Conservation (phyloP, 2,329 filamentous ascomycete species). For the Aureobasidium sp. region DNA sequence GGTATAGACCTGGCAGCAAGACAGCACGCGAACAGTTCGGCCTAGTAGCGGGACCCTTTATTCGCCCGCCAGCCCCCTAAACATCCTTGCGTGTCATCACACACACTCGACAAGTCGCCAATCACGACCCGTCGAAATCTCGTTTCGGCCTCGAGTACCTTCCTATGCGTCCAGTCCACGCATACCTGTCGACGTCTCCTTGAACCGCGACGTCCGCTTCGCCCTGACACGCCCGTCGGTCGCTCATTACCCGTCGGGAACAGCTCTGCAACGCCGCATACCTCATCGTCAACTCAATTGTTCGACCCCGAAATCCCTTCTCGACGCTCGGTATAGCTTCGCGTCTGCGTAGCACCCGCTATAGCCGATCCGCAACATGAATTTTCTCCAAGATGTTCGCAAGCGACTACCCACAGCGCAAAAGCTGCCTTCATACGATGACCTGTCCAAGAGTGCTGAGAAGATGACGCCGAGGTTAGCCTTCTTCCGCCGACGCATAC, state of each 20-base stretch:
- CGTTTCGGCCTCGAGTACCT: conserved; percentile 3
- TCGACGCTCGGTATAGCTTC: not conserved
- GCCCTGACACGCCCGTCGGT: not conserved
- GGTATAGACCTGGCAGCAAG: not conserved
- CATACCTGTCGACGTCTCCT: not conserved
- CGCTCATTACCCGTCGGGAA: not conserved
- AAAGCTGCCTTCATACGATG: conserved; percentile 36
- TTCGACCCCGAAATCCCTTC: not conserved
- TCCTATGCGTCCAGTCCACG: conserved; percentile 13
- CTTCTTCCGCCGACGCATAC: conserved; percentile 79
- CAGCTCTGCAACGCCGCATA: conserved; percentile 11
- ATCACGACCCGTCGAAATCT: not conserved
- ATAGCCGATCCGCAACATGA: conserved; percentile 27
- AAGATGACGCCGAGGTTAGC: conserved; percentile 50
- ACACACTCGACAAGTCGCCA: not conserved
- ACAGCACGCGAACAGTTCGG: conserved; percentile 1
- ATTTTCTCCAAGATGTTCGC: conserved; percentile 35
- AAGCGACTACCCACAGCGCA: conserved; percentile 39
- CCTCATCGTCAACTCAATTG: not conserved
- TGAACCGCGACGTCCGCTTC: conserved; percentile 9
- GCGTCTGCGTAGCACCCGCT: not conserved
- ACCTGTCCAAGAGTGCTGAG: conserved; percentile 34
- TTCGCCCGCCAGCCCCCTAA: not conserved
- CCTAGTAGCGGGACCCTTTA: not conserved
- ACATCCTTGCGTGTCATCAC: conserved; percentile 9